phyloP scores from a whole-genome alignment of 306 rosid species.

The Mimosa pudica region DNA sequence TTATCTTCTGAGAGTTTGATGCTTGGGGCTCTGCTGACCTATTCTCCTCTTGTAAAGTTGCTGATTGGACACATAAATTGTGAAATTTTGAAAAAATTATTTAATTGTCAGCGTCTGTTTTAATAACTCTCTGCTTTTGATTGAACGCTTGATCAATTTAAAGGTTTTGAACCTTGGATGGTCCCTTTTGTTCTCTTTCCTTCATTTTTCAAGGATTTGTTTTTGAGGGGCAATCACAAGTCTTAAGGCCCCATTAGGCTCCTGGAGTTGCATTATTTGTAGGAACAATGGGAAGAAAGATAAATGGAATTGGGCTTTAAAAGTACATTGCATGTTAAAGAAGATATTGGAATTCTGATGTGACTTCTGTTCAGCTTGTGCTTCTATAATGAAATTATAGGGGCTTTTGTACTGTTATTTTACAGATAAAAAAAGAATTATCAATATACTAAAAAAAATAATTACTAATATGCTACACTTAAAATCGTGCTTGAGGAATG shows the following conservation, averaged over 20 bases:
- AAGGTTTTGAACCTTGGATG: neutral
- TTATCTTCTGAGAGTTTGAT: slow-evolving; percentile 31
- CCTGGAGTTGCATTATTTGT: neutral
- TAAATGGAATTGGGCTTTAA: neutral
- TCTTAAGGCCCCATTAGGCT: neutral
- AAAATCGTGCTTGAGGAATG: too few relatives aligned
- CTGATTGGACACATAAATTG: slow-evolving; percentile 30
- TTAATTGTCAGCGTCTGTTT: neutral
- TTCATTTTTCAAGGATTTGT: neutral
- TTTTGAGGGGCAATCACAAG: neutral
- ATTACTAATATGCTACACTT: too few relatives aligned
- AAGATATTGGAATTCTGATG: neutral
- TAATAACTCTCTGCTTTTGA: neutral
- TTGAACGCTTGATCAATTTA: neutral
- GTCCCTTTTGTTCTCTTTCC: neutral
- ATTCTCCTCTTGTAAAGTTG: slow-evolving; percentile 33
- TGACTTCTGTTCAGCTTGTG: neutral
- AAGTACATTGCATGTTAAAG: neutral
- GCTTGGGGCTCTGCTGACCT: slow-evolving; percentile 28
- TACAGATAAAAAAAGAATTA: too few relatives aligned
- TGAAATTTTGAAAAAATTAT: slow-evolving; percentile 26
- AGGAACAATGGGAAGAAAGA: neutral
- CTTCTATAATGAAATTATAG: neutral
- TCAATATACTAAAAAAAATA: too few relatives aligned
- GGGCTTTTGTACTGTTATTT: too few relatives aligned